These are phyloP conservation scores for Fusarium albidum DNA, from an alignment of 2,329 filamentous ascomycete species.

Conservation along the genomic window DNA sequence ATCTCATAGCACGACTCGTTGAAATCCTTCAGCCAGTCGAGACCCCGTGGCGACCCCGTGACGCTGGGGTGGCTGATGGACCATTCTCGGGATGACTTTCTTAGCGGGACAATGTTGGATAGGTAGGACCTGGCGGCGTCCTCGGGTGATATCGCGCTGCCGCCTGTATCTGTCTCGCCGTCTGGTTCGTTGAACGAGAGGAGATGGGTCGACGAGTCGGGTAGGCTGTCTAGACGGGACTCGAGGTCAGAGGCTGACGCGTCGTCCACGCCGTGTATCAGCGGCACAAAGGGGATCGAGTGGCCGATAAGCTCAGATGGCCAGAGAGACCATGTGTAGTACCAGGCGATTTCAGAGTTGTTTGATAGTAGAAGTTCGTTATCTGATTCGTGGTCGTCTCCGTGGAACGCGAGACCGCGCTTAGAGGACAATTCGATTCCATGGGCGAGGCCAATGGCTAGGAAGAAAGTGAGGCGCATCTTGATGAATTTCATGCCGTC, in stretches of 20 bases:
- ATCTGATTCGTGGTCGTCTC: slow-evolving; percentile 43
- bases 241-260: slow-evolving; percentile 39
- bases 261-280: slow-evolving; percentile 49
- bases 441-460: slow-evolving; percentile 1
- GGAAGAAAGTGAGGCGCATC: slow-evolving; percentile 17
- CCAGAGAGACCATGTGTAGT: slow-evolving; percentile 53
- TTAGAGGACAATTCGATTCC: slow-evolving; percentile 30
- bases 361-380: slow-evolving; percentile 46
- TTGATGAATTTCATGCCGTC: too few species aligned
- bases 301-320: slow-evolving; percentile 37
- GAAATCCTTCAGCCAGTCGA: slow-evolving; percentile 51
- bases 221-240: slow-evolving; percentile 39
- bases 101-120: slow-evolving; percentile 46
- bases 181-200: slow-evolving; percentile 55
- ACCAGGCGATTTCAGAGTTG: slow-evolving; percentile 51
- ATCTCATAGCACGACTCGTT: slow-evolving; percentile 51
- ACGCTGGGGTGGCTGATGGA: slow-evolving; percentile 52
- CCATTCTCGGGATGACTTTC: slow-evolving; percentile 44
- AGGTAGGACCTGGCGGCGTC: slow-evolving; percentile 51
- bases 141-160: slow-evolving; percentile 48
- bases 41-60: slow-evolving; percentile 48
- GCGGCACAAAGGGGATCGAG: slow-evolving; percentile 47
- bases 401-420: slow-evolving; percentile 36
- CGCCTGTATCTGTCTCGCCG: slow-evolving; percentile 48
- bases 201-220: slow-evolving; percentile 48